These are phyloP conservation scores for Leccinum aurantiacum DNA, from an alignment of 768 basidiomycete genomes.

Conservation along the genomic window DNA sequence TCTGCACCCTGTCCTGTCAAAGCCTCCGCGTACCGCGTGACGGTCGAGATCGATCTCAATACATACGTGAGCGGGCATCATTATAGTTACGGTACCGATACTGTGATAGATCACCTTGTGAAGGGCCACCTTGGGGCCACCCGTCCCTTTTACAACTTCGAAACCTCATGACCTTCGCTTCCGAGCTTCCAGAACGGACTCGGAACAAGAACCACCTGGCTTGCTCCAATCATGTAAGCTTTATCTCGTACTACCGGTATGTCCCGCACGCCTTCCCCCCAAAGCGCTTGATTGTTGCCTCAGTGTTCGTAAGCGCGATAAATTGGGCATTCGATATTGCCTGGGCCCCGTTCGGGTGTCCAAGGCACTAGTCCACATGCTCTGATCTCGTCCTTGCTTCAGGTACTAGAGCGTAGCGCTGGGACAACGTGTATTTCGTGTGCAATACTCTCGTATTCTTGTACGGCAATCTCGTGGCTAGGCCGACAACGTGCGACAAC, in stretches of 20 bases:
- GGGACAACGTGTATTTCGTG: slow-evolving; percentile 21
- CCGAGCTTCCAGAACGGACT: slow-evolving; percentile 23
- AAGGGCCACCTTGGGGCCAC: neutral
- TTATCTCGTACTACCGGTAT: slow-evolving; percentile 1
- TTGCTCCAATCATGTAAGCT: slow-evolving; percentile 20
- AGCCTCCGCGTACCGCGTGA: slow-evolving; percentile 25
- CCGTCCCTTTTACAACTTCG: slow-evolving; percentile 19
- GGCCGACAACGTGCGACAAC: slow-evolving; percentile 5
- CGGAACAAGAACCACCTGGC: slow-evolving; percentile 19
- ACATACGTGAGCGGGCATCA: slow-evolving; percentile 30
- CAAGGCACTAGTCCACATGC: neutral
- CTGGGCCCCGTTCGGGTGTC: neutral
- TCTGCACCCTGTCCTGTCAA: slow-evolving; percentile 12
- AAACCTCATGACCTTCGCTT: slow-evolving; percentile 23
- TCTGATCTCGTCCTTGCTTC: slow-evolving; percentile 2
- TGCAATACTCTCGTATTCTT: slow-evolving; percentile 10
- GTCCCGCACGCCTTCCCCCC: neutral
- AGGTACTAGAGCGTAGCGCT: neutral
- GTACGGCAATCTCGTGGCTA: slow-evolving; percentile 7
- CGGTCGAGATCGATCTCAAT: slow-evolving; percentile 22
- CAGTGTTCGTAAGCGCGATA: slow-evolving; percentile 9
- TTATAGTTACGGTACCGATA: slow-evolving; percentile 33
- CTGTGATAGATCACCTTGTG: slow-evolving; percentile 26
- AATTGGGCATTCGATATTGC: neutral
- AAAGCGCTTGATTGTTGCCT: slow-evolving; percentile 3